These are phyloP conservation scores for Fraxinus albicans DNA, from an alignment of 305 asterid species.

Conservation along the genomic window DNA sequence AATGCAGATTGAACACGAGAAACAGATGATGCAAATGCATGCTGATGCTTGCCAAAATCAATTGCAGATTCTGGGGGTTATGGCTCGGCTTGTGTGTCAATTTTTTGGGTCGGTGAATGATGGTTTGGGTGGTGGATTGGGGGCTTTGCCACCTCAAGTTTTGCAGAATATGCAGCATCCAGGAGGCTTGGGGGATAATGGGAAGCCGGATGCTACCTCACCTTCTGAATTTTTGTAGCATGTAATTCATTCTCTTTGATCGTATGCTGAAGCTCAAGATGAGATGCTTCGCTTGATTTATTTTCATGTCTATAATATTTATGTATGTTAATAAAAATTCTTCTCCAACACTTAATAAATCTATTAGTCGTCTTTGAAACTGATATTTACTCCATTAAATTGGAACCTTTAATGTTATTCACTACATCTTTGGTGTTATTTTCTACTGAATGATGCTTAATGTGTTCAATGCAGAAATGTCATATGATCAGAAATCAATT, in stretches of 20 bases:
- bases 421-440: background rate
- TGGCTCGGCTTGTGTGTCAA: slow-evolving; percentile 71
- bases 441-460: background rate
- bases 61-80: slow-evolving; percentile 67
- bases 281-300: slow-evolving; percentile 13
- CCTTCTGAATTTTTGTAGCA: slow-evolving; percentile 80
- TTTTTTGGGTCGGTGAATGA: slow-evolving; percentile 69
- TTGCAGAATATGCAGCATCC: slow-evolving; percentile 81
- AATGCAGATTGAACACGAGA: slow-evolving; percentile 89
- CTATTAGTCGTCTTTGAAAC: background rate
- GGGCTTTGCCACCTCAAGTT: slow-evolving; percentile 64
- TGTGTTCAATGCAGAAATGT: background rate
- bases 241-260: slow-evolving; percentile 22
- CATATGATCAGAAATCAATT: background rate
- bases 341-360: background rate
- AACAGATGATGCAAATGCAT: slow-evolving; percentile 91
- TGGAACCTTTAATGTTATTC: background rate
- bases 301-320: slow-evolving; percentile 18
- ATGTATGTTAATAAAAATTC: slow-evolving; percentile 18
- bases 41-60: slow-evolving; percentile 91
- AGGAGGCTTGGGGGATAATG: slow-evolving; percentile 61
- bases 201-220: slow-evolving; percentile 63
- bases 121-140: slow-evolving; percentile 64
- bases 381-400: background rate
- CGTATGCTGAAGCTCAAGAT: slow-evolving; percentile 12